Evolutionary conservation across 768 basidiomycete species (phyloP), one percentile per base, ranked within the genome.

Genomic region (Termitomyces sp.): DNA sequence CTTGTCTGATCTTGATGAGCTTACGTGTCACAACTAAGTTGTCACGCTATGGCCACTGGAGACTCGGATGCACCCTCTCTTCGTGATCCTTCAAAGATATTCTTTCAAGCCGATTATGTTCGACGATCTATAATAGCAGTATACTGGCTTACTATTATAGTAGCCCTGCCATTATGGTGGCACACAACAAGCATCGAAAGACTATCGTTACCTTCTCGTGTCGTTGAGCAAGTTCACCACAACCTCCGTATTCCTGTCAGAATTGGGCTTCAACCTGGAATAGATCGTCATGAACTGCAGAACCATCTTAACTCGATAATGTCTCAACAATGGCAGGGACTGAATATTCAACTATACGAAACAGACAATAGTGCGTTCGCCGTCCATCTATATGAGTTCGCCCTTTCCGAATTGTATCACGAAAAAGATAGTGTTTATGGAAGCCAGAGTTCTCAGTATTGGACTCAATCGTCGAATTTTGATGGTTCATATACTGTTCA

Each of bases 91-190:
- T 73, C 79, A 45, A 76, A 68, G 16, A 71, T 86, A 24, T 76
- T 76, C 65, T 86, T 80, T 62, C 85, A 89, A 68, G 72, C 74
- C 14, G 68, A 74, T 49, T 64, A 57, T 51, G 76, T 79, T 43
- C 79, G 89, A 32, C 75, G 87, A 62, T 72, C 73, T 26, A 86
- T 94, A 61, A 78, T 95, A 57, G 70, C 77, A 4, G 82, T 90
- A 0, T 97, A 95, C 71, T 94, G 94, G 85, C 55, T 81, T 26
- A 72, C 93, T 27, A 80, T 97, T 36, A 62, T 96, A 34, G 73
- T 93, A 7, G 88, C 88, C 1, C 58, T 95, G 20, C 97, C 97
- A 3, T 79, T 93, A 49, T 99, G 97, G 97, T 98, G 94, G 93
- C 80, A 78, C 51, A 87, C 90, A 27, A 98, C 97, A 5, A 91